phyloP scores from a whole-genome alignment of 257 asterid species.

The Euphrasia confusa region DNA sequence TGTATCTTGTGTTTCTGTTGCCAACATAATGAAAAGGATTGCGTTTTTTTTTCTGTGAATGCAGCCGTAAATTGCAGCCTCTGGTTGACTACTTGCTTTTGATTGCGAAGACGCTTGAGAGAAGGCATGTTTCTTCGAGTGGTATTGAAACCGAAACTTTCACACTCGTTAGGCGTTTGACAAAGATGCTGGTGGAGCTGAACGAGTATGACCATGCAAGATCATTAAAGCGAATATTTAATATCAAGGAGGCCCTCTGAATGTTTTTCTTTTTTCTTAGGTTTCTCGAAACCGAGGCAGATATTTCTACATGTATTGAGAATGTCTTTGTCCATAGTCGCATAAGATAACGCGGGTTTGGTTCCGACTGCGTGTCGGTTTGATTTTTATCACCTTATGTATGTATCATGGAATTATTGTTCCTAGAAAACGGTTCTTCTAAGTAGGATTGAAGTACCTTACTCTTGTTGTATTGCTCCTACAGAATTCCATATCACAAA shows the following conservation, averaged over 20 bases:
- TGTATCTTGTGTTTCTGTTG: conserved; percentile 10
- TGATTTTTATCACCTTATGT: too few species aligned
- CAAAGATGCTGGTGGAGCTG: conserved; percentile 88
- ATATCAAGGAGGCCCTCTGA: conserved; percentile 90
- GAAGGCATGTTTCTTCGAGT: conserved; percentile 30
- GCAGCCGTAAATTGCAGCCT: conserved; percentile 64
- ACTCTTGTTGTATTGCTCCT: too few species aligned
- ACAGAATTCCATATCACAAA: too few species aligned
- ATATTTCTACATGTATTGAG: neutral
- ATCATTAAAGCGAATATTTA: conserved; percentile 59
- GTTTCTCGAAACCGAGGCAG: neutral
- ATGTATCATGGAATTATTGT: too few species aligned
- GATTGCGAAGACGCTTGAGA: conserved; percentile 62
- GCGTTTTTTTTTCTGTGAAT: neutral
- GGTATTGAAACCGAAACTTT: conserved; percentile 48
- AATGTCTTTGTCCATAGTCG: neutral
- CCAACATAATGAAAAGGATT: neutral
- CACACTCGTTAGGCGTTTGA: conserved; percentile 65
- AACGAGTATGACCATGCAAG: conserved; percentile 84
- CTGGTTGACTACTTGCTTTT: conserved; percentile 68
- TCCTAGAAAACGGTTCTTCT: too few species aligned
- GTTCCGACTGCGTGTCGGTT: neutral
- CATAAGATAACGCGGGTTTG: neutral
- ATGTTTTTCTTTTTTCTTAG: conserved; percentile 6
- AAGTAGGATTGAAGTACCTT: too few species aligned